Conservation (phyloP, 257 asterid species). For the Nicotiana benthamiana region DNA sequence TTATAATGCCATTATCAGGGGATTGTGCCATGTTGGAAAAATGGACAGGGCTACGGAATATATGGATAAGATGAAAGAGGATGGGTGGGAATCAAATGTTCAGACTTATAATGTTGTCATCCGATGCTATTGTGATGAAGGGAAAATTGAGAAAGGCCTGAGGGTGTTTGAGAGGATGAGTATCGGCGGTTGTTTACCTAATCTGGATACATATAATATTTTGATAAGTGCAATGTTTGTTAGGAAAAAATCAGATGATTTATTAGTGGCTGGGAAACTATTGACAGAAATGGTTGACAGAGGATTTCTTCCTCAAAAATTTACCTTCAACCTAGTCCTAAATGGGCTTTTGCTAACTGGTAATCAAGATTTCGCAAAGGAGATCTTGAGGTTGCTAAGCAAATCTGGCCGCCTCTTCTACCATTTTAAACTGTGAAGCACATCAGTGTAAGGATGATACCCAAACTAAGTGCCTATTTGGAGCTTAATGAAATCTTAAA, state of each 20-base stretch:
- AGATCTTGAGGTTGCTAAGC: constrained; percentile 60
- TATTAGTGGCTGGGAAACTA: constrained; percentile 74
- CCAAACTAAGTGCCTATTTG: background rate
- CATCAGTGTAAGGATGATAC: background rate
- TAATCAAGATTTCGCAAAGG: constrained; percentile 69
- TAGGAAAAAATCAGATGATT: constrained; percentile 65
- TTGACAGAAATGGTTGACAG: constrained; percentile 82
- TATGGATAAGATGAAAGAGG: constrained; percentile 53
- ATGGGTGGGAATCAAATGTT: constrained; percentile 57
- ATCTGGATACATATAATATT: constrained; percentile 78
- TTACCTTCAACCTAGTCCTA: constrained; percentile 67
- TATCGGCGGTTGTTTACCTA: constrained; percentile 56
- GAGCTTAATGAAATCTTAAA: background rate
- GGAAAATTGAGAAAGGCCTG: constrained; percentile 72
- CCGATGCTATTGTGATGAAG: constrained; percentile 70
- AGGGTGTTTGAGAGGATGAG: constrained; percentile 63
- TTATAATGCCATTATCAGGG: constrained; percentile 63
- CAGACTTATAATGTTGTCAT: constrained; percentile 75
- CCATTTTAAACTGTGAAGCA: constrained; percentile 50
- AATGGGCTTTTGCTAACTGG: constrained; percentile 91
- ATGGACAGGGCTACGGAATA: constrained; percentile 60
- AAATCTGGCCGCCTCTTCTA: constrained; percentile 48
- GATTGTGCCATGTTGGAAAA: constrained; percentile 67
- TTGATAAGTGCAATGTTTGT: constrained; percentile 79
- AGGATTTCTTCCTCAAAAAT: constrained; percentile 66